Base-by-base conservation (phyloP, 2,329 filamentous ascomycete species). In the Lasiodiplodia gonubiensis region DNA sequence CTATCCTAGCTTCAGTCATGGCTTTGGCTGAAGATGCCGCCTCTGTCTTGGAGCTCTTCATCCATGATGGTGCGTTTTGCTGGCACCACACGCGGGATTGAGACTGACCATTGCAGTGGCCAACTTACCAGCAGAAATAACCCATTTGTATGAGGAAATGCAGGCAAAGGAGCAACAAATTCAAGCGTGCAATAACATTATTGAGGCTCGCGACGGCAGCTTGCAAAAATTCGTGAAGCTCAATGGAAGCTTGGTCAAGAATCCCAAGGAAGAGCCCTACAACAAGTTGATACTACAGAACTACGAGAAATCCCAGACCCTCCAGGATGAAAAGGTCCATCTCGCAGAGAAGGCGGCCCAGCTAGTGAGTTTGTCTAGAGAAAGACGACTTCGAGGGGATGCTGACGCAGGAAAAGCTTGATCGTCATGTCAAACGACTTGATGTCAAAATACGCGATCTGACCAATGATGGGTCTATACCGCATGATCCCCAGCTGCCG, bases 141-240 rank as follows among this genome's bases (percentile, higher is more conserved):
- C 90, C 23, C 93, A 94, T 80, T 85, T 94, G 70, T 90, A 94
- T 74, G 92, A 94, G 75, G 92, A 95, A 80, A 92, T 94, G 70
- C 85, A 89, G 74, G 90, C 92, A 76, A 94, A 94, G 78, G 92
- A 96, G 76, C 85, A 87, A 60, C 85, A 88, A 70, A 90, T 92
- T 71, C 83, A 87, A 74, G 89, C 92, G 57, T 89, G 90, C 75
- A 83, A 89, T 68, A 85, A 87, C 69, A 85, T 86, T 70, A 92
- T 94, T 74, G 86, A 88, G 49, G 88, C 90, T 68, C 89, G 90
- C 71, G 92, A 96, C 74, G 85, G 80, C 64, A 89, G 89, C 74
- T 88, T 95, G 49, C 92, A 96, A 76, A 92, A 91, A 79, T 94
- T 89, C 83, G 92, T 94, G 77, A 92, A 91, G 73, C 81, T 86